Percentiles rank a stretch among this genome's conserved stretches.
phyloP scores from a whole-genome alignment of 352 stramenopile genomes.

The Pythium insidiosum region DNA sequence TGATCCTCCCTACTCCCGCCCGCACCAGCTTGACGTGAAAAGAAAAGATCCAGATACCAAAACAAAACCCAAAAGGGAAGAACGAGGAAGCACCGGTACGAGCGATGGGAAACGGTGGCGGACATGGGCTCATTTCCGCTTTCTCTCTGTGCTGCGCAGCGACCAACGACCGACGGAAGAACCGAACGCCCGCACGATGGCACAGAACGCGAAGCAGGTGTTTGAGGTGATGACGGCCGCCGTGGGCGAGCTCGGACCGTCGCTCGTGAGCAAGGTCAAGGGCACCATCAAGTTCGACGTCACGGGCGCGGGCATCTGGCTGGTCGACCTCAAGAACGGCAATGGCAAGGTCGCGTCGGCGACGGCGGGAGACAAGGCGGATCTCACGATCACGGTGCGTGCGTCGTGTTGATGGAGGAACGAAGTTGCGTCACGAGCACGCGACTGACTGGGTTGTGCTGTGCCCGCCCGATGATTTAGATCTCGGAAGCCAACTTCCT shows the following conservation, averaged over 20 bases:
- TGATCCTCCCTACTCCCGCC: not conserved
- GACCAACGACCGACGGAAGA: not conserved
- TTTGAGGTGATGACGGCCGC: conserved; percentile 64
- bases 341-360: conserved; percentile 46
- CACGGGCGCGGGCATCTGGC: conserved; percentile 48
- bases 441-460: too few species aligned
- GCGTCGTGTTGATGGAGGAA: not conserved
- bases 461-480: too few species aligned
- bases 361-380: conserved; percentile 46
- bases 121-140: conserved; percentile 12
- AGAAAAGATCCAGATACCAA: not conserved
- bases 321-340: conserved; percentile 75
- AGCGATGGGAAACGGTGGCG: too few species aligned
- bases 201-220: conserved; percentile 39
- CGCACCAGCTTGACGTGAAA: conserved; percentile 13
- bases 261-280: conserved; percentile 71
- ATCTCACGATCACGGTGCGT: conserved; percentile 59
- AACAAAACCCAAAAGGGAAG: too few species aligned
- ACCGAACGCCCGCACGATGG: conserved; percentile 14
- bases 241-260: conserved; percentile 57
- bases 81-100: too few species aligned
- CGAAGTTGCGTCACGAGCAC: too few species aligned
- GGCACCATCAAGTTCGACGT: conserved; percentile 80
- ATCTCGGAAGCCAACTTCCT: conserved; percentile 72
- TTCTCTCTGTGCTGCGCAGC: not conserved